Percentiles rank a stretch among this genome's conserved stretches.
Evolutionary conservation across 371 early-diverging fungal species (phyloP).

Genomic region (Nosema bombycis): DNA sequence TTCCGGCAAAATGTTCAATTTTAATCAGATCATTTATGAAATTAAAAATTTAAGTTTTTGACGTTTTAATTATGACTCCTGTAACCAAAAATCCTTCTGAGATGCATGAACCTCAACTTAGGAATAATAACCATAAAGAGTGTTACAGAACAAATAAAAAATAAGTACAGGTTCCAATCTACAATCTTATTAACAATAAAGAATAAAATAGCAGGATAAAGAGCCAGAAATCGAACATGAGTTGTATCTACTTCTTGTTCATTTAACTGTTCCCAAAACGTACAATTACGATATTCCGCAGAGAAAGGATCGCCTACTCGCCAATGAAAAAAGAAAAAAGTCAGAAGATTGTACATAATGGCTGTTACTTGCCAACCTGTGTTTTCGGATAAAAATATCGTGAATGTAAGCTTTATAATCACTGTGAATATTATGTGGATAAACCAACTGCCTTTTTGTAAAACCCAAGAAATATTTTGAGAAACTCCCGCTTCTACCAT

Average conservation of each 20-base stretch:
- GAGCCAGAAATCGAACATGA: constrained; percentile 60
- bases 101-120: constrained; percentile 64
- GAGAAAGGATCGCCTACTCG: constrained; percentile 66
- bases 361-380: constrained; percentile 56
- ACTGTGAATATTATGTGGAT: constrained; percentile 53
- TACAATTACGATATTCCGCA: constrained; percentile 51
- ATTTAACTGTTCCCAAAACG: constrained; percentile 66
- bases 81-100: constrained; percentile 56
- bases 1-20: no score
- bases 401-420: constrained; percentile 29
- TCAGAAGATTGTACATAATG: constrained; percentile 62
- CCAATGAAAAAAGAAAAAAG: constrained; percentile 66
- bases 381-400: constrained; percentile 38
- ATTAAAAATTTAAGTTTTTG: no score
- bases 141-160: constrained; percentile 52
- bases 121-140: constrained; percentile 62
- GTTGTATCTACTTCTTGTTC: constrained; percentile 60
- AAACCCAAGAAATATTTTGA: constrained; percentile 61
- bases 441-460: constrained; percentile 56
- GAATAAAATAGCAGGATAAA: constrained; percentile 63
- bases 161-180: constrained; percentile 55
- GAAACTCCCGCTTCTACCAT: constrained; percentile 47
- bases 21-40: no score
- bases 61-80: constrained; percentile 44
- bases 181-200: constrained; percentile 55